phyloP scores from a whole-genome alignment of 2,329 filamentous ascomycete species.

The Podosphaera leucotricha region DNA sequence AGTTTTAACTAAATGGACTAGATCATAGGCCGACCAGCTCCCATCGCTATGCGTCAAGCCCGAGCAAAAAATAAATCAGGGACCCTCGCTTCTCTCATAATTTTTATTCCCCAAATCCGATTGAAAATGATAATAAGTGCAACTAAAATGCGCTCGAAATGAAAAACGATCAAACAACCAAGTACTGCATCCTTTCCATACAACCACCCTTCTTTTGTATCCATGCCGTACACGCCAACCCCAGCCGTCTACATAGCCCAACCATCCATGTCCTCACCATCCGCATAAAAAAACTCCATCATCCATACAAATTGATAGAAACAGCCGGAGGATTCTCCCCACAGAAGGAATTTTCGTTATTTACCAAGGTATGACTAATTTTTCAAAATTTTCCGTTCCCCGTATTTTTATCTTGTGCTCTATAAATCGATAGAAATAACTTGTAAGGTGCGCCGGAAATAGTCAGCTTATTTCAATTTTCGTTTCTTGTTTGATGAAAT shows the following conservation, averaged over 20 bases:
- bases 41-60: not conserved
- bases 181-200: not conserved
- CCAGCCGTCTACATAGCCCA: conserved; percentile 3
- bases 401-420: conserved; percentile 15
- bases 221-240: not conserved
- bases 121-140: not conserved
- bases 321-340: not conserved
- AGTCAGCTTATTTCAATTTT: conserved; percentile 12
- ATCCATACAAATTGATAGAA: conserved; percentile 9
- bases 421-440: conserved; percentile 4
- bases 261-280: conserved; percentile 8
- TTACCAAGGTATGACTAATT: conserved; percentile 1
- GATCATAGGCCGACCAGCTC: not conserved
- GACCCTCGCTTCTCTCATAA: not conserved
- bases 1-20: not conserved
- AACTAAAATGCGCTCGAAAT: not conserved
- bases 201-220: not conserved
- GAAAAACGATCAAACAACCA: not conserved
- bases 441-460: conserved; percentile 11
- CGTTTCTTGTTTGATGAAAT: conserved; percentile 13
- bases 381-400: conserved; percentile 6
- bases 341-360: not conserved
- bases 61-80: not conserved
- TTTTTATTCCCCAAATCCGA: not conserved
- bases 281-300: conserved; percentile 17